These are phyloP conservation scores for Trichosphaerium sp. DNA, from an alignment of 78 protist species.

Conservation along the genomic window DNA sequence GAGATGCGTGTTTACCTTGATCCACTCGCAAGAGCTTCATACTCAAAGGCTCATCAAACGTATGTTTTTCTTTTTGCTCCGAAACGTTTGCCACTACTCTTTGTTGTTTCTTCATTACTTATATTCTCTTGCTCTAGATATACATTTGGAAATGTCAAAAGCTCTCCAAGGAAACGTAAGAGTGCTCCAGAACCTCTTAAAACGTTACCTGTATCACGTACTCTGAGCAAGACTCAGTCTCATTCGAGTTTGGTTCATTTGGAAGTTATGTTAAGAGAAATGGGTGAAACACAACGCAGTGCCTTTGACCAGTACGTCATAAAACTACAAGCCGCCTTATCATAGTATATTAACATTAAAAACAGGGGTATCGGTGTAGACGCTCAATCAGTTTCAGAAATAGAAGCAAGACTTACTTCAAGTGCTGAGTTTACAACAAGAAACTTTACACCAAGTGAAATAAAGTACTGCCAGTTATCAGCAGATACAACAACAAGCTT, in stretches of 20 bases:
- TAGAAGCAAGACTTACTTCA: background rate
- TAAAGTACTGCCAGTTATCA: background rate
- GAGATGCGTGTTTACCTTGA: constrained; percentile 23
- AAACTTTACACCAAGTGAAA: constrained; percentile 47
- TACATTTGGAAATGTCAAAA: no score
- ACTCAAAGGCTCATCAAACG: background rate
- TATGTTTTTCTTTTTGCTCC: no score
- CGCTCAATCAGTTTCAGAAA: background rate
- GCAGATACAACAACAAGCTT: constrained; percentile 12
- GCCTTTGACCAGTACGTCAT: background rate
- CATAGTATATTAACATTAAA: background rate
- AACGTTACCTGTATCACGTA: no score
- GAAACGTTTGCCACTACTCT: no score
- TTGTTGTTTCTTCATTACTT: no score
- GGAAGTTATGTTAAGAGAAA: background rate
- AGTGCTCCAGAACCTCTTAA: no score
- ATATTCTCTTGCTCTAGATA: no score
- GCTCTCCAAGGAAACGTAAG: no score
- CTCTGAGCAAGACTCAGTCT: no score
- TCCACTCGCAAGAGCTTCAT: constrained; percentile 39
- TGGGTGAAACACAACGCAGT: background rate
- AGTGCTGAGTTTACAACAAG: no score
- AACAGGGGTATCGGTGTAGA: constrained; percentile 5
- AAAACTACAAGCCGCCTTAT: background rate
- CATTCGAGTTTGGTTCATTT: background rate